Conservation (phyloP, 1,284 basidiomycete genomes). For the Pseudozyma hubeiensis region DNA sequence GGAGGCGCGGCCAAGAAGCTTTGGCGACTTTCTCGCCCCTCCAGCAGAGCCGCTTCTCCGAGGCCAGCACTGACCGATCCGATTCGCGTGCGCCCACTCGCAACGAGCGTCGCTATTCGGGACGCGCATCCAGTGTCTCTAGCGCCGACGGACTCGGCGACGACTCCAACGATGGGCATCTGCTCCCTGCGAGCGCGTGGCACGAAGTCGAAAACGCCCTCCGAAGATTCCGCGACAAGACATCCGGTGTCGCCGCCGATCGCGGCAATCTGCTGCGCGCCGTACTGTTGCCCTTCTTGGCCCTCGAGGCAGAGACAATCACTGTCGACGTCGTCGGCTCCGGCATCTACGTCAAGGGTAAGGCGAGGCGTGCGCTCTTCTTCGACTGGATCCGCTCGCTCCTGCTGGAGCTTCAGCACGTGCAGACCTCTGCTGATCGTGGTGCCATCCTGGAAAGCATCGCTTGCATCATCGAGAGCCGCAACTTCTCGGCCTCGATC, state of each 20-base stretch:
- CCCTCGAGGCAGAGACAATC: conserved; percentile 61
- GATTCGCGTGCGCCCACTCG: conserved; percentile 41
- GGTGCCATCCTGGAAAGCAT: conserved; percentile 65
- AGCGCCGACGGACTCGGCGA: conserved; percentile 43
- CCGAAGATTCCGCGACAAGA: conserved; percentile 49
- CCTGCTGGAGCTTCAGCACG: conserved; percentile 60
- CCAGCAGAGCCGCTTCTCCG: conserved; percentile 51
- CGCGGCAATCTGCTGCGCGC: conserved; percentile 58
- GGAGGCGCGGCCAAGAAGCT: conserved; percentile 32
- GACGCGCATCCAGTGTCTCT: conserved; percentile 32
- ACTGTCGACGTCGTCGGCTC: conserved; percentile 43
- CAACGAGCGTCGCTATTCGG: conserved; percentile 41
- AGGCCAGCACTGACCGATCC: conserved; percentile 46
- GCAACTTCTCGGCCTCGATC: conserved; percentile 55
- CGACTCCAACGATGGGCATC: conserved; percentile 42
- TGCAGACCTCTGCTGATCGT: conserved; percentile 63
- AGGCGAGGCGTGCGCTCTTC: conserved; percentile 56
- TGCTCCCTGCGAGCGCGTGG: conserved; percentile 61
- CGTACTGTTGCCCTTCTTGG: conserved; percentile 62
- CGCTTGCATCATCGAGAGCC: conserved; percentile 62
- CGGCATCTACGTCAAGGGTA: conserved; percentile 44
- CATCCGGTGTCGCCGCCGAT: conserved; percentile 28
- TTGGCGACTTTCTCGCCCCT: conserved; percentile 27
- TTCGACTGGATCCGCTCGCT: conserved; percentile 64
- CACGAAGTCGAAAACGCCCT: conserved; percentile 60